Evolutionary conservation across 2,329 filamentous ascomycete species (phyloP), one percentile per base, ranked within the genome.

Genomic region (Chrysoporthe austroafricana): DNA sequence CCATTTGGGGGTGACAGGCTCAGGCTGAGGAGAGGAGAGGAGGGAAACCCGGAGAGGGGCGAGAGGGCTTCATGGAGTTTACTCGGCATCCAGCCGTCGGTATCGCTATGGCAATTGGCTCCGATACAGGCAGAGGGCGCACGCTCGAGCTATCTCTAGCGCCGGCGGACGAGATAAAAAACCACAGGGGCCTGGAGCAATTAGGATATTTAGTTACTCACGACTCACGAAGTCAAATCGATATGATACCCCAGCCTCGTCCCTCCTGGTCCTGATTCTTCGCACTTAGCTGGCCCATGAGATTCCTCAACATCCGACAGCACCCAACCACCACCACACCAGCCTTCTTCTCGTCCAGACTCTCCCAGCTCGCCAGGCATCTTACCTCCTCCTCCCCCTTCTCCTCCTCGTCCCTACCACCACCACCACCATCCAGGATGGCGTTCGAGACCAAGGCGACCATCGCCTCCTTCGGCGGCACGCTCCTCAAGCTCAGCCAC

Each of bases 401-500:
- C 11, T n/a, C 64, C 18, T 0, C 62, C 52, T 4, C 61, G 14
- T 26, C 63, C 9, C 14, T 18, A 46, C 34, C 68, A 43, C 21
- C 59, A 54, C 1, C 64, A 63, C 60, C 50, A 46, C n/a, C 54
- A 11, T n/a, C 42, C 69, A 85, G 72, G 71, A 96, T 96, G 94
- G 84, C 91, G 69, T 94, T 98, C 84, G 92, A 91, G 77, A 97
- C 91, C 73, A 96, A 92, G 78, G 91, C 93, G 69, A 93, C 91
- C 71, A 97, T 98, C 80, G 86, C 90, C 83, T 92, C 90, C 79
- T 98, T 97, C 78, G 95, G 94, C 77, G 96, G 96, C 77, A 94
- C 94, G 82, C 91, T 99, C 69, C 88, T 97, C 74, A 98, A 99
- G 85, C 92, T 99, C 70, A 89, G 90, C 74, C 96, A 99, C 86